Evolutionary conservation across 768 basidiomycete genomes (phyloP).

Genomic region (Pisolithus orientalis): DNA sequence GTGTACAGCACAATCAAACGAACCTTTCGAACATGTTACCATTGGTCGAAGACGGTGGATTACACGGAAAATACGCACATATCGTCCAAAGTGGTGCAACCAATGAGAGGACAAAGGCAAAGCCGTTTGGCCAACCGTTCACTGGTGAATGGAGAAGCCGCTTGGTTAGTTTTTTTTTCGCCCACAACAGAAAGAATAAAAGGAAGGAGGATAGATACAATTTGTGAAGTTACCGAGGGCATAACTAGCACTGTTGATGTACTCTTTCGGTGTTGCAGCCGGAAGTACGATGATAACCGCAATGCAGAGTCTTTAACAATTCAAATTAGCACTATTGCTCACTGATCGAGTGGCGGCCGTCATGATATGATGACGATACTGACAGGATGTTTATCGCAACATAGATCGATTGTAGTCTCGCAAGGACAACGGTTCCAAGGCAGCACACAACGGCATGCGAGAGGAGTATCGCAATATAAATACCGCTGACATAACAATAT

Average conservation of each 20-base stretch:
- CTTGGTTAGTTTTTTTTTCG: neutral
- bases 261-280: conserved; percentile 50
- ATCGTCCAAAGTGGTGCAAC: conserved; percentile 46
- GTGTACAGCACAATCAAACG: conserved; percentile 47
- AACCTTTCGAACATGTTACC: conserved; percentile 15
- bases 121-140: conserved; percentile 42
- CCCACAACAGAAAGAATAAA: neutral
- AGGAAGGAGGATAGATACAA: conserved; percentile 28
- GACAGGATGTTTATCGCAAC: conserved; percentile 63
- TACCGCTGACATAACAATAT: conserved; percentile 38
- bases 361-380: conserved; percentile 5
- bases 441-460: conserved; percentile 62
- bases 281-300: conserved; percentile 68
- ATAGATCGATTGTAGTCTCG: conserved; percentile 65
- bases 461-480: conserved; percentile 56
- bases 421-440: conserved; percentile 58
- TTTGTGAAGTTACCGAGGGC: conserved; percentile 61
- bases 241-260: conserved; percentile 53
- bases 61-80: conserved; percentile 18
- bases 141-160: conserved; percentile 12
- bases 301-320: conserved; percentile 43
- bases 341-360: too few species aligned
- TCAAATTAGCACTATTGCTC: neutral
- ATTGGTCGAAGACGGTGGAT: neutral
- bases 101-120: conserved; percentile 45